phyloP scores from a whole-genome alignment of 345 rosid genomes.

The Lepidium didymum region DNA sequence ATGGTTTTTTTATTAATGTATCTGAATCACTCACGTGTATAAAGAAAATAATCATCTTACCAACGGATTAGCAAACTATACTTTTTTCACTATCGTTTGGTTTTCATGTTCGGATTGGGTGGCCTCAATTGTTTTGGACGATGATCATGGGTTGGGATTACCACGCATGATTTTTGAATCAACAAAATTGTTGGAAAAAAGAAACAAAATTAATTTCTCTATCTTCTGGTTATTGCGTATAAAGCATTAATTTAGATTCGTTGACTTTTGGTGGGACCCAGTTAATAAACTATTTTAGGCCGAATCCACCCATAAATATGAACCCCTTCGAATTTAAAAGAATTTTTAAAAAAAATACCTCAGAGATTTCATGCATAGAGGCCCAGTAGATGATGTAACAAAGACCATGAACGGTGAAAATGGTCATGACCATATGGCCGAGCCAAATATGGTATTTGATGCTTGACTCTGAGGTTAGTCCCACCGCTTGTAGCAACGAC shows the following conservation, averaged over 20 bases:
- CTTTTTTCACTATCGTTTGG: too few relatives aligned
- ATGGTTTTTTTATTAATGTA: too few relatives aligned
- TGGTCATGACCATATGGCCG: slow-evolving; percentile 58
- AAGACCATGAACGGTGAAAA: slow-evolving; percentile 64
- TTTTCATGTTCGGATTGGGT: too few relatives aligned
- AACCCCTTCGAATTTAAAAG: neutral
- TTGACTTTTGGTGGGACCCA: slow-evolving; percentile 12
- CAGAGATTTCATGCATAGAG: slow-evolving; percentile 22
- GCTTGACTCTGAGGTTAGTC: slow-evolving; percentile 74
- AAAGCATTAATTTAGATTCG: neutral
- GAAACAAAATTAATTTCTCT: neutral
- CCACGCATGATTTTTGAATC: too few relatives aligned
- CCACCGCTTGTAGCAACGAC: slow-evolving; percentile 55
- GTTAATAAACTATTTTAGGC: neutral
- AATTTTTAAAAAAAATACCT: slow-evolving; percentile 32
- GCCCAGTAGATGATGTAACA: slow-evolving; percentile 45
- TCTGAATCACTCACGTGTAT: too few relatives aligned
- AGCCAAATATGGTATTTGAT: slow-evolving; percentile 92
- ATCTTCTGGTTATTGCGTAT: neutral
- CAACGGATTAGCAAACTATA: too few relatives aligned
- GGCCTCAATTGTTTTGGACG: too few relatives aligned
- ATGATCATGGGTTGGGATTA: too few relatives aligned
- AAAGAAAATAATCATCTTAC: too few relatives aligned
- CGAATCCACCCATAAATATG: neutral
- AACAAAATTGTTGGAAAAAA: too few relatives aligned